These are phyloP conservation scores for Aureobasidium subglaciale DNA, from an alignment of 2,329 filamentous ascomycete species.

Conservation along the genomic window DNA sequence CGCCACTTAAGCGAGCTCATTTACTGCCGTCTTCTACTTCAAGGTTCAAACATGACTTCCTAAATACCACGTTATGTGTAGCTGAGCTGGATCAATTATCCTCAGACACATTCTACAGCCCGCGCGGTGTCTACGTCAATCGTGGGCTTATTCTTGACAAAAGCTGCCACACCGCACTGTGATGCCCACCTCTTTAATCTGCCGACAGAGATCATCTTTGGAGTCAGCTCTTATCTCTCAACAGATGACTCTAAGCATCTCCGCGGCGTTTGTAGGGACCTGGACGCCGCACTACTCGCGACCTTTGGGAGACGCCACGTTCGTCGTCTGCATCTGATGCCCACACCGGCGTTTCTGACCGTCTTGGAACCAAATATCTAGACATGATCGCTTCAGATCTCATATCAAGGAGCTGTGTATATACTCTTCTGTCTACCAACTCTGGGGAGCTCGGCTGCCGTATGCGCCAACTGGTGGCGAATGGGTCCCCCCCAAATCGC, in stretches of 20 bases:
- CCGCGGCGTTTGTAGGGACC: background rate
- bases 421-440: background rate
- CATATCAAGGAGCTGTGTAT: background rate
- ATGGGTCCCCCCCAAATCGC: background rate
- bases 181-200: background rate
- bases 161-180: no score
- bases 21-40: no score
- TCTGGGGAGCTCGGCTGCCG: background rate
- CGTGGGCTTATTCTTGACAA: no score
- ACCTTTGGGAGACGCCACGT: background rate
- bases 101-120: no score
- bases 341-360: background rate
- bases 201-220: background rate
- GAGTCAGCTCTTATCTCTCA: background rate
- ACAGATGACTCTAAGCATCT: background rate
- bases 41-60: no score
- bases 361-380: background rate
- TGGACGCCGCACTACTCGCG: background rate
- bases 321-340: background rate
- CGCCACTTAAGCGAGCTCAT: no score
- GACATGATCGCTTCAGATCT: background rate
- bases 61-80: no score
- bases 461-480: background rate
- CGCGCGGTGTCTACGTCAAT: no score
- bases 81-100: no score